Base-by-base conservation (phyloP, 768 basidiomycete species). In the Agrocybe praecox region DNA sequence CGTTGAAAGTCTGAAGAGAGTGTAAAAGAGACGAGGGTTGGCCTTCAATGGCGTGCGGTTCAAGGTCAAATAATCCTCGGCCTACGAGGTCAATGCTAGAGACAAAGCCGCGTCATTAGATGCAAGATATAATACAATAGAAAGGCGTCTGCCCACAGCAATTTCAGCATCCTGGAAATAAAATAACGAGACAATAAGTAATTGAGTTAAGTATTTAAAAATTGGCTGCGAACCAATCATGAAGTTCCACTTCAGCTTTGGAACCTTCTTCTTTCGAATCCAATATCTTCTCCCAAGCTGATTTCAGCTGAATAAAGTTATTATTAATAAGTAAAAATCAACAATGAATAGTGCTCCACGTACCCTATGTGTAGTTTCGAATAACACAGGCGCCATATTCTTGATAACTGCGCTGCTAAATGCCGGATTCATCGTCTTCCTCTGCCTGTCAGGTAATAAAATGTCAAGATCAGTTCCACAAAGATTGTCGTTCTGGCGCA, bases 71-170 rank as follows among this genome's bases (percentile, higher is more conserved):
- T 0, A 77, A 77, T 2, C 79, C 78, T 22, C 78, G 71, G 10
- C 83, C 81, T 33, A 84, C 73, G 17, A 64, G 73, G 55, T 85
- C 83, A 6, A 84, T 63, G 5, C 80, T 81, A 46, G 22, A 14
- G 9, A 43, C 6, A 29, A 36, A n/a, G n/a, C n/a, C n/a, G n/a
- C n/a, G n/a, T n/a, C n/a, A n/a, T n/a, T 8, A 6, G n/a, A 15
- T 22, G 0, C 24, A 24, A 6, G 6, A n/a, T n/a, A n/a, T n/a
- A 10, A 17, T n/a, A 7, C 7, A 32, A 18, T 34, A 9, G 24
- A 43, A 18, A 11, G 24, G n/a, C n/a, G 7, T 8, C 17, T 2
- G 10, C 52, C 15, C 34, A 53, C 57, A 48, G 43, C 23, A 58
- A 53, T 29, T 58, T 58, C 52, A 50, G 49, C 23, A 44, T 46